Evolutionary conservation across 1,284 basidiomycete species (phyloP), one percentile per base, ranked within the genome.

Genomic region (Cutaneotrichosporon sp.): DNA sequence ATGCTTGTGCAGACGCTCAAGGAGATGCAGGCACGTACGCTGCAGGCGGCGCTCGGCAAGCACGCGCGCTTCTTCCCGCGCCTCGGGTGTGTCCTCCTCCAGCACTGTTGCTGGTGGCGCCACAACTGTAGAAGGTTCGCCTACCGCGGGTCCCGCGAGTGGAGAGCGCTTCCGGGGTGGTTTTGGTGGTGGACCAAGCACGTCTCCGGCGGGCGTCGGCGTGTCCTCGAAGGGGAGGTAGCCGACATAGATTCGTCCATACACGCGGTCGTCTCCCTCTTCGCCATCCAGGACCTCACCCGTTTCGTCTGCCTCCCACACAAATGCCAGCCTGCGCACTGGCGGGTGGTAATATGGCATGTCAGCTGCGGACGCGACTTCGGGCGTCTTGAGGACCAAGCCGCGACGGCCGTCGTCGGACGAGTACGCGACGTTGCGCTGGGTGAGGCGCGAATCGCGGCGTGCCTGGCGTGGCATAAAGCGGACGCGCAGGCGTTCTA

Each of bases 1-100:
- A 66, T 96, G 90, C 42, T 88, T 83, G 71, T 90, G 86, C 17
- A 93, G 70, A 0, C 86, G 84, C 55, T 91, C 87, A 10, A 97
- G 79, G 8, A 97, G 80, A 0, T 84, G 81, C 4, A 90, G 77
- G 35, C 83, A 85, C 0, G 90, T 96, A 17, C 90, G 82, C 59
- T 87, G 86, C 0, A 94, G 77, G 4, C 90, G 77, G 9, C 51
- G 44, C 18, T 67, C 63, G 8, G 62, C 56, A 12, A 63, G 43
- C 9, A 46, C 46, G 13, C 20, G 17, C 0, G 47, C 56, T 45
- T 59, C 49, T 3, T 37, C 53, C 17, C 48, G 40, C 0, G 46
- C 49, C 37, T 46, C 54, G 13, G 36, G 34, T 1, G 42, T 46
- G 47, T 58, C 52, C 12, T 54, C 48, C n/a, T 58, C 54, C 10